These are phyloP conservation scores for Capsicum pubescens DNA, from an alignment of 257 asterid genomes.

Conservation along the genomic window DNA sequence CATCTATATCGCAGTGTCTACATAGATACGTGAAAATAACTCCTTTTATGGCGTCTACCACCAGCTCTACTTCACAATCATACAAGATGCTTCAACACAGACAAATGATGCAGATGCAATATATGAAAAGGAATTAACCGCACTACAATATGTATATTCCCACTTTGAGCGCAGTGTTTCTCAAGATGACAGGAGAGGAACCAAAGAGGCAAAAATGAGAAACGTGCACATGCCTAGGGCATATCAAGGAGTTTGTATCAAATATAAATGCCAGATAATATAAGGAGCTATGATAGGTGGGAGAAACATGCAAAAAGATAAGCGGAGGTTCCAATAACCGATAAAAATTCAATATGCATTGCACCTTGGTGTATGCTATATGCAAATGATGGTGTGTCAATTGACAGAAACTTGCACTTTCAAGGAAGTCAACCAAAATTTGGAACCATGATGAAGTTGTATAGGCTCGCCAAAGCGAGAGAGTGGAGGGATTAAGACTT, in stretches of 20 bases:
- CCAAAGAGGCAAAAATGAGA: not conserved
- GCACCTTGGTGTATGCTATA: not conserved
- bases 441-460: not conserved
- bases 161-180: not conserved
- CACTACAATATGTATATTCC: not conserved
- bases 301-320: not conserved
- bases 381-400: too few species aligned
- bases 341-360: not conserved
- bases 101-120: not conserved
- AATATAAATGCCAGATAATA: not conserved
- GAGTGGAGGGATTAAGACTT: too few species aligned
- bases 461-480: too few species aligned
- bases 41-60: not conserved
- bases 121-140: not conserved
- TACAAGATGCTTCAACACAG: not conserved
- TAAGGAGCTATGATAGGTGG: not conserved
- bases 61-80: conserved; percentile 5
- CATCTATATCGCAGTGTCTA: not conserved
- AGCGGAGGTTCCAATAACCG: not conserved
- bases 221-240: not conserved
- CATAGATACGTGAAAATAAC: not conserved
- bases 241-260: not conserved
- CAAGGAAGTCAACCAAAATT: not conserved
- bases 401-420: not conserved
- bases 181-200: not conserved